Evolutionary conservation across 202 grass and related monocot species (phyloP).

Genomic region (Schoenoplectus triqueter): DNA sequence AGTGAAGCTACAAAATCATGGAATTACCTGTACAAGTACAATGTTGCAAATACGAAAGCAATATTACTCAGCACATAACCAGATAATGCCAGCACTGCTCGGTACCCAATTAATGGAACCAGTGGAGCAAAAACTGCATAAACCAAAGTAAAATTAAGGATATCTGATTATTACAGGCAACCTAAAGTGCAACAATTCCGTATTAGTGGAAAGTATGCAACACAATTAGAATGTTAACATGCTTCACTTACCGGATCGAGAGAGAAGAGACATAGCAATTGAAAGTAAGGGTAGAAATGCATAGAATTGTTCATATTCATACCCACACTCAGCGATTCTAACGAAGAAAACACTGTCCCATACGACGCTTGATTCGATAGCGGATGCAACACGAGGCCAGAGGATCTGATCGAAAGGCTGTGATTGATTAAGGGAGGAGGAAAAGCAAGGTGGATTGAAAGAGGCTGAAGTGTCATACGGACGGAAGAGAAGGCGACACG

Average conservation of each 20-base stretch:
- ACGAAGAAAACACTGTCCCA: slow-evolving; percentile 91
- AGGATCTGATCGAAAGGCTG: background rate
- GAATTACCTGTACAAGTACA: slow-evolving; percentile 82
- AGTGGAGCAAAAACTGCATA: slow-evolving; percentile 66
- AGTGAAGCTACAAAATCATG: slow-evolving; percentile 12
- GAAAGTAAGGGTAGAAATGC: slow-evolving; percentile 86
- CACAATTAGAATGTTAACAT: background rate
- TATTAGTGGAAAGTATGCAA: background rate
- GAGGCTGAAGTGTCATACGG: slow-evolving; percentile 88
- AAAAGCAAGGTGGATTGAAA: slow-evolving; percentile 66
- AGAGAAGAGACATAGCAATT: slow-evolving; percentile 54
- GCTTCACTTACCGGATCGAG: slow-evolving; percentile 60
- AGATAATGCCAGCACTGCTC: slow-evolving; percentile 65
- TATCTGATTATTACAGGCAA: slow-evolving; percentile 28
- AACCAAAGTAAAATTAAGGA: slow-evolving; percentile 11
- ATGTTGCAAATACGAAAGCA: slow-evolving; percentile 54
- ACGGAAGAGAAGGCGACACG: slow-evolving; percentile 66
- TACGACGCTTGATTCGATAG: slow-evolving; percentile 64
- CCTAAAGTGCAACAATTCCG: slow-evolving; percentile 1
- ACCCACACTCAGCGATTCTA: slow-evolving; percentile 82
- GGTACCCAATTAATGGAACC: slow-evolving; percentile 67
- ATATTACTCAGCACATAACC: slow-evolving; percentile 70
- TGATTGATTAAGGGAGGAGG: slow-evolving; percentile 7
- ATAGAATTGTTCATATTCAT: slow-evolving; percentile 95
- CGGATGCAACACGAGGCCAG: slow-evolving; percentile 36